Evolutionary conservation across 306 rosid genomes (phyloP).

Genomic region (Dalbergia cochinchinensis): DNA sequence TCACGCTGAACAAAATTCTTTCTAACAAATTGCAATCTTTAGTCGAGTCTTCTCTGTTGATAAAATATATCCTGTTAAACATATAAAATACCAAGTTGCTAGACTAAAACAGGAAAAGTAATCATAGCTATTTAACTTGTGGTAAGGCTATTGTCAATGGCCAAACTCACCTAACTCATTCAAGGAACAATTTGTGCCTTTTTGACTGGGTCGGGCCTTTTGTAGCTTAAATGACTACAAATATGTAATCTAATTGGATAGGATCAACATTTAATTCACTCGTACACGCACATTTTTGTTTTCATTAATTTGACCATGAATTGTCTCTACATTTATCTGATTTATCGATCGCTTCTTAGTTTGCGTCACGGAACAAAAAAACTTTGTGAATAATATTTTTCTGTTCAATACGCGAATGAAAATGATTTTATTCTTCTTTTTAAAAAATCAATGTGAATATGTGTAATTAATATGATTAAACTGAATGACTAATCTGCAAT

Average conservation of each 20-base stretch:
- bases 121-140: not conserved
- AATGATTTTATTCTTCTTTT: conserved; percentile 1
- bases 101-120: not conserved
- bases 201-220: not conserved
- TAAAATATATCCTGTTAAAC: not conserved
- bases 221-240: not conserved
- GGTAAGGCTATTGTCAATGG: not conserved
- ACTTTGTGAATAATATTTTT: conserved; percentile 16
- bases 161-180: conserved; percentile 19
- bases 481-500: no score
- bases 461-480: not conserved
- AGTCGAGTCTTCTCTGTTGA: not conserved
- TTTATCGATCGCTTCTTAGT: conserved; percentile 10
- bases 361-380: conserved; percentile 39
- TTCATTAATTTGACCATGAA: not conserved
- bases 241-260: not conserved
- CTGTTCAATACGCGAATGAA: not conserved
- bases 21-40: not conserved
- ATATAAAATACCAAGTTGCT: not conserved
- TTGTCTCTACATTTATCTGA: not conserved
- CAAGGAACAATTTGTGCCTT: not conserved
- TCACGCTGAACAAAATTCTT: not conserved
- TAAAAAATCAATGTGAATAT: not conserved
- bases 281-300: not conserved
- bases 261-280: not conserved